Evolutionary conservation across 495 filamentous ascomycete genomes (phyloP), one percentile per base, ranked within the genome.

Genomic region (Hyaloscypha hepaticicola): DNA sequence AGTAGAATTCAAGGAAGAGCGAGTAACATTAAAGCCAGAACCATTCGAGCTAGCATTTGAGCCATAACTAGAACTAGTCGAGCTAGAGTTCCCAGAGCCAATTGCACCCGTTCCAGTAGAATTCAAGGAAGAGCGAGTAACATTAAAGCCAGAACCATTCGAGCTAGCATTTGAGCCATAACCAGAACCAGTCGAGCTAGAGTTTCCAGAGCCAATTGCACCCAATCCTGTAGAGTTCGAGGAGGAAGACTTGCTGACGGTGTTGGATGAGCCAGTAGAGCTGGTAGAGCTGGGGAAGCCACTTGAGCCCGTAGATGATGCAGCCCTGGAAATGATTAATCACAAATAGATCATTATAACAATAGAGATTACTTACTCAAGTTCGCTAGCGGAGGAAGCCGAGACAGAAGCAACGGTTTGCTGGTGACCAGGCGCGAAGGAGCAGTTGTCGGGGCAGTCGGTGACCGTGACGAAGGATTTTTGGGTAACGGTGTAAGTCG

Each of bases 401-500:
- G n/a, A n/a, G 38, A 45, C 22, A 50, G 64, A 29, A 26, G 58
- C 27, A 26, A 63, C 27, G 24, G 50, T 67, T 14, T 26, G 8
- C 33, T n/a, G n/a, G n/a, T n/a, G n/a, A n/a, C n/a, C 24, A 27
- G 52, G 28, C 51, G 57, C 45, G 50, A 61, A 56, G 29, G 25
- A 8, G n/a, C 53, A 57, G 26, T 57, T 57, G 12, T 62, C 34
- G 7, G 64, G 59, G 56, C 63, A 65, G 28, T 45, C 41, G 9
- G 53, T 65, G 49, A 65, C 55, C 5, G 56, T 60, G 33, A 65
- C 63, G 56, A 56, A 65, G 16, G 38, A 16, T 19, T 45, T 9
- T 16, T 45, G 9, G 19, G 38, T 55, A 21, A 27, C 74, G 52
- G 60, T 63, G 24, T 67, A 58, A 5, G 41, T 67, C 28, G 57